Evolutionary conservation across 129 eudicot genomes (phyloP).

Genomic region (Cynara cardunculus): DNA sequence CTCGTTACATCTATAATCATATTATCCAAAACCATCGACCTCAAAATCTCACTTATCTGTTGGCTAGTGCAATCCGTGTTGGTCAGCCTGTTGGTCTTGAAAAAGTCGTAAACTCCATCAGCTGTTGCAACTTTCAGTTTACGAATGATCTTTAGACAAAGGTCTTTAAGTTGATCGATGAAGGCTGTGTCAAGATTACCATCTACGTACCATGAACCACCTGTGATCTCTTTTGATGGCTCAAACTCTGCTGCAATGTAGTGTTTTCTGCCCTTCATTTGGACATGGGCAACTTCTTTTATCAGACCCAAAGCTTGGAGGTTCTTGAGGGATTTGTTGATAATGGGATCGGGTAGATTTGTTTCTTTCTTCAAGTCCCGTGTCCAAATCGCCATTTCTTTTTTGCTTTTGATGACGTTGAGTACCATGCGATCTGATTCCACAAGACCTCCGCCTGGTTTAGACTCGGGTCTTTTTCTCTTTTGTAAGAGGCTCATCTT

Average conservation of each 20-base stretch:
- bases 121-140: conserved; percentile 48
- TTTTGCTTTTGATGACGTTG: conserved; percentile 43
- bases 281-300: conserved; percentile 62
- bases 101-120: conserved; percentile 39
- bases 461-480: conserved; percentile 46
- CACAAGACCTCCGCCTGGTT: conserved; percentile 11
- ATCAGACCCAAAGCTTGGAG: conserved; percentile 32
- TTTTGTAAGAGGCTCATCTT: conserved; percentile 52
- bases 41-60: conserved; percentile 62
- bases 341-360: conserved; percentile 11
- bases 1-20: conserved; percentile 71
- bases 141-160: conserved; percentile 30
- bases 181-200: conserved; percentile 59
- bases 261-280: conserved; percentile 48
- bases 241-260: conserved; percentile 70
- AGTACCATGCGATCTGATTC: conserved; percentile 52
- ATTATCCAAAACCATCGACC: conserved; percentile 69
- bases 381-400: conserved; percentile 56
- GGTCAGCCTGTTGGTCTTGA: conserved; percentile 13
- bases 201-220: conserved; percentile 74
- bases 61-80: conserved; percentile 33
- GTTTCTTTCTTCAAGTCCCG: conserved; percentile 46
- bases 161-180: conserved; percentile 31
- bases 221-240: conserved; percentile 70
- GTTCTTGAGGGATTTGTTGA: conserved; percentile 39